These are phyloP conservation scores for Saprolegnia parasitica DNA, from an alignment of 352 stramenopile species.

Conservation along the genomic window DNA sequence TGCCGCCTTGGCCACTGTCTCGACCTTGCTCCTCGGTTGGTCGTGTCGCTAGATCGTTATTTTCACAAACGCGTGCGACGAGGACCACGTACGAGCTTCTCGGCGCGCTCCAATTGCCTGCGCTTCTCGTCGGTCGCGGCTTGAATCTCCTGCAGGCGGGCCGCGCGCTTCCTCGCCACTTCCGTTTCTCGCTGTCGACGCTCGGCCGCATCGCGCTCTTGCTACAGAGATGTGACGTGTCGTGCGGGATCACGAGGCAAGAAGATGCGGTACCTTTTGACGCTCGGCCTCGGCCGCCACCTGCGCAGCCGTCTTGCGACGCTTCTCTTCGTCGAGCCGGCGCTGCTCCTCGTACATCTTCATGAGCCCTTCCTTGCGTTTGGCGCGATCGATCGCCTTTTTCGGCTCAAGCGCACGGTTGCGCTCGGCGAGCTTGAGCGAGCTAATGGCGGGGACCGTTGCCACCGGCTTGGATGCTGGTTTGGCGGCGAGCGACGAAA, in stretches of 20 bases:
- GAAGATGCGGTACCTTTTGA: neutral
- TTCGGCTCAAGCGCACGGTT: conserved; percentile 62
- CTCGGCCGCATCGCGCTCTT: conserved; percentile 14
- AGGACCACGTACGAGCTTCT: neutral
- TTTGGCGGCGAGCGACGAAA: conserved; percentile 64
- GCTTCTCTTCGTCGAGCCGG: conserved; percentile 47
- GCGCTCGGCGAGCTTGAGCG: conserved; percentile 67
- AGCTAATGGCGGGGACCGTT: conserved; percentile 44
- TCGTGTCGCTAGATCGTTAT: conserved; percentile 60
- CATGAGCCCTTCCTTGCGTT: conserved; percentile 55
- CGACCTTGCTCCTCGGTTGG: conserved; percentile 48
- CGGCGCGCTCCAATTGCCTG: neutral
- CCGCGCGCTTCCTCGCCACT: conserved; percentile 16
- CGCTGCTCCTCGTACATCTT: conserved; percentile 70
- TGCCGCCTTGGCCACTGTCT: conserved; percentile 34
- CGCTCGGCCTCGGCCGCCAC: neutral
- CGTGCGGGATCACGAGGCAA: no score
- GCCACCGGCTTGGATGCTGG: conserved; percentile 34
- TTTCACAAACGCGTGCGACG: conserved; percentile 29
- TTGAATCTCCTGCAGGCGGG: conserved; percentile 24
- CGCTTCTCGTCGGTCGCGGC: conserved; percentile 30
- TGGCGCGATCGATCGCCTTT: conserved; percentile 55
- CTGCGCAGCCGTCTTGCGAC: neutral
- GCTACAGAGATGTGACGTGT: conserved; percentile 6
- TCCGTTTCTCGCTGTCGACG: conserved; percentile 17